Conservation (phyloP, 345 rosid species). For the Litchi chinensis region DNA sequence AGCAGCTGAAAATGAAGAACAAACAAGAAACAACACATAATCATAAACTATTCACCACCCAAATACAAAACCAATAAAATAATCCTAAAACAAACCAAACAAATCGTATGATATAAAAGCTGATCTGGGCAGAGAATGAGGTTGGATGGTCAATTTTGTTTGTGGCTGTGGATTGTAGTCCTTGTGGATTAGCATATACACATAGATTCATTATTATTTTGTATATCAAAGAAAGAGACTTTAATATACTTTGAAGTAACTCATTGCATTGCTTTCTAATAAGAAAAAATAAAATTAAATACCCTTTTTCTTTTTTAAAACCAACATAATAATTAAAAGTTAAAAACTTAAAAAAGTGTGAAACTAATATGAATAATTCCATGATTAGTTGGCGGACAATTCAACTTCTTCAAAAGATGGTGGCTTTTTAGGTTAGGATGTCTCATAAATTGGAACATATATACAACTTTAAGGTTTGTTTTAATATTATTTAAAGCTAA, state of each 20-base stretch:
- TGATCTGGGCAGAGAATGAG: constrained; percentile 15
- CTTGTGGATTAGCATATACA: not conserved
- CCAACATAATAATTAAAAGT: not conserved
- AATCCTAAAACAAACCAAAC: not conserved
- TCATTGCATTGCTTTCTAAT: constrained; percentile 27
- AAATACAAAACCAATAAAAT: not conserved
- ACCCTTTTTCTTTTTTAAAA: no score
- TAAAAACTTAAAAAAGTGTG: no score
- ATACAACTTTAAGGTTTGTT: constrained; percentile 19
- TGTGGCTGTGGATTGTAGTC: constrained; percentile 34
- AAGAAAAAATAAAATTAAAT: not conserved
- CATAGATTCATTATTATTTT: not conserved
- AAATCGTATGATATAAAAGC: not conserved
- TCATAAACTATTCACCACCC: constrained; percentile 5
- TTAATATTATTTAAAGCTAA: not conserved
- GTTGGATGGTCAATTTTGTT: constrained; percentile 38
- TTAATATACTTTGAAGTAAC: constrained; percentile 38
- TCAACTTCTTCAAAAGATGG: constrained; percentile 9
- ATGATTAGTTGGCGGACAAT: constrained; percentile 1
- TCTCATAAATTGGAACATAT: constrained; percentile 1
- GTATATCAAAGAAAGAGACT: constrained; percentile 11
- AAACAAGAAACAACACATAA: constrained; percentile 7
- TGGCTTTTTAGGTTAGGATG: constrained; percentile 13
- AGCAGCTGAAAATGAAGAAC: constrained; percentile 24
- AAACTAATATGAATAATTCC: constrained; percentile 2